Percentiles rank a stretch among this genome's conserved stretches.
Conservation (phyloP, 192 early-diverging fungal species). For the Backusella luteola region DNA sequence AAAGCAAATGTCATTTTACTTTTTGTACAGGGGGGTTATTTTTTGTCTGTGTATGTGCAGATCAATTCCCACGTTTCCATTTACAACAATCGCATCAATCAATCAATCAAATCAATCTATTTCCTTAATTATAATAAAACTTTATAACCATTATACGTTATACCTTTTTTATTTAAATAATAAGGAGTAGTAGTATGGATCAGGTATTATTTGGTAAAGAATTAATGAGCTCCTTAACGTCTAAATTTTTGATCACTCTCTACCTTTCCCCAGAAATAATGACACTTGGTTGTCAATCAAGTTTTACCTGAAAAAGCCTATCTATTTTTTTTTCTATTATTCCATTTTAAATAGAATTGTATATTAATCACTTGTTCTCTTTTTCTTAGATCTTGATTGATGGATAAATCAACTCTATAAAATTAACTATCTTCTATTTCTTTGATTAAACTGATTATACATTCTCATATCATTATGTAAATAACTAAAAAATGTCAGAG, state of each 20-base stretch:
- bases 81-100: not conserved
- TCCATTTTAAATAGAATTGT: not conserved
- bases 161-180: too few relatives aligned
- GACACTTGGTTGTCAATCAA: not conserved
- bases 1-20: not conserved
- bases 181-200: too few relatives aligned
- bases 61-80: not conserved
- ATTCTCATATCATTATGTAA: not conserved
- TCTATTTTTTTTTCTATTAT: not conserved
- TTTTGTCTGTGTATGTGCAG: not conserved
- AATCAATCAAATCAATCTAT: not conserved
- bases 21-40: not conserved
- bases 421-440: too few relatives aligned
- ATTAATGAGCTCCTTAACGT: too few relatives aligned
- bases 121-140: not conserved
- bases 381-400: too few relatives aligned
- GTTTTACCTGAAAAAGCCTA: not conserved
- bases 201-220: too few relatives aligned
- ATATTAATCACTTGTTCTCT: too few relatives aligned
- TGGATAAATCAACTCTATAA: too few relatives aligned
- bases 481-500: too few relatives aligned
- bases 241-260: too few relatives aligned
- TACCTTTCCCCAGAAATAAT: not conserved
- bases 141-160: not conserved
- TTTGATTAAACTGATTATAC: not conserved